phyloP scores from a whole-genome alignment of 2,329 filamentous ascomycete genomes.

The Diatrype stigma region DNA sequence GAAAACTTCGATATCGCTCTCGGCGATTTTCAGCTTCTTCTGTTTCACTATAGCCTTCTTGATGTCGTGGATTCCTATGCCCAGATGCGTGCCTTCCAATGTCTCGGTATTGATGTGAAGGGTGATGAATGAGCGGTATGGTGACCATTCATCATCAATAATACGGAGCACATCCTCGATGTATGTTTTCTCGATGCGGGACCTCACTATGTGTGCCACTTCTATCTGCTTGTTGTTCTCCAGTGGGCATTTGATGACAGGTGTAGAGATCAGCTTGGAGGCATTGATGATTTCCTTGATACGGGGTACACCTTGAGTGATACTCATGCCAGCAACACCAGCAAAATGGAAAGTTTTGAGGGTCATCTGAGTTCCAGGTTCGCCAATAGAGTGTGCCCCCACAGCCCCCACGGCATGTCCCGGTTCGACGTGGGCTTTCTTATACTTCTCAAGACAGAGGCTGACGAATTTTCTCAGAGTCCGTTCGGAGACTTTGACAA shows the following conservation, averaged over 20 bases:
- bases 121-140: slow-evolving; percentile 68
- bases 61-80: slow-evolving; percentile 71
- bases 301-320: slow-evolving; percentile 97
- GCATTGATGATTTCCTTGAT: slow-evolving; percentile 99
- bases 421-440: slow-evolving; percentile 85
- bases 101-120: slow-evolving; percentile 78
- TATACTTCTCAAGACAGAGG: slow-evolving; percentile 84
- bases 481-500: slow-evolving; percentile 75
- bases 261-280: slow-evolving; percentile 88
- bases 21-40: slow-evolving; percentile 75
- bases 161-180: slow-evolving; percentile 75
- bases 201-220: slow-evolving; percentile 87
- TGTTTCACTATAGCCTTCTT: slow-evolving; percentile 70
- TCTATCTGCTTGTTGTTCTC: slow-evolving; percentile 70
- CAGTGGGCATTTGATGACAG: slow-evolving; percentile 83
- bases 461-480: slow-evolving; percentile 74
- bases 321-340: slow-evolving; percentile 98
- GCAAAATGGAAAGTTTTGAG: slow-evolving; percentile 99
- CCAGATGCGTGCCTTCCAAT: slow-evolving; percentile 76
- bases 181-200: slow-evolving; percentile 90
- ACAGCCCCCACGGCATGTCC: slow-evolving; percentile 95
- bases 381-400: slow-evolving; percentile 95
- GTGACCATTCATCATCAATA: slow-evolving; percentile 86
- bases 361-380: slow-evolving; percentile 98
- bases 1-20: slow-evolving; percentile 60